Base-by-base conservation (phyloP, 1,284 basidiomycete genomes). In the Trametes sp. region DNA sequence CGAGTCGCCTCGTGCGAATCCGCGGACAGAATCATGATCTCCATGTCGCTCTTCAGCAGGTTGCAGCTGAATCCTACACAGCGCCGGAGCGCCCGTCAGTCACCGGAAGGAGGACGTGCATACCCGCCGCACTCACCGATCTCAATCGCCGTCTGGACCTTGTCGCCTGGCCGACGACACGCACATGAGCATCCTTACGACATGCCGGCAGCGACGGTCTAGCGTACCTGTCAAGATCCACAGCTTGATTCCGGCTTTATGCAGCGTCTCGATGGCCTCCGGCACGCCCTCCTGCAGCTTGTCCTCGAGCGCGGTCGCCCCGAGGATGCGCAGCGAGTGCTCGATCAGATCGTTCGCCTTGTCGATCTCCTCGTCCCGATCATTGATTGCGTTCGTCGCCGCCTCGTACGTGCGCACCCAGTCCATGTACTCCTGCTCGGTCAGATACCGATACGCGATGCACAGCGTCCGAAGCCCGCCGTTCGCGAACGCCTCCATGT, bases 231-330 rank as follows among this genome's bases (percentile, higher is more conserved):
- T 96, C 59, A 96, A 78, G 74, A 96, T 95, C 96, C 97, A 99
- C 2, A 99, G 79, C 79, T 98, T 98, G 82, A 99, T 98, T 9
- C 96, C 96, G 0, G 96, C 97, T 45, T 86, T 82, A 73, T 98
- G 96, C 21, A 99, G 81, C 62, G 85, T 92, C 70, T 95, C 95
- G 69, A 99, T 98, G 0, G 97, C 92, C 64, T 98, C 96, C 0
- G 97, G 97, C 1, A 99, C 96, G 29, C 97, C 96, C 71, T 93
- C 95, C 76, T 99, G 97, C 65, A 98, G 79, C 81, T 98, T 98
- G 77, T 98, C 97, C 77, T 99, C 96, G 55, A 99, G 78, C 2
- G 96, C 96, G 0, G 97, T 98, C 2, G 96, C 97, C 1, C 97
- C 96, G 4, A 99, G 82, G 57, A 99, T 91, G 19, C 80, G 77